These are phyloP conservation scores for Pseudogymnoascus sp. DNA, from an alignment of 2,329 filamentous ascomycete species.

Conservation along the genomic window DNA sequence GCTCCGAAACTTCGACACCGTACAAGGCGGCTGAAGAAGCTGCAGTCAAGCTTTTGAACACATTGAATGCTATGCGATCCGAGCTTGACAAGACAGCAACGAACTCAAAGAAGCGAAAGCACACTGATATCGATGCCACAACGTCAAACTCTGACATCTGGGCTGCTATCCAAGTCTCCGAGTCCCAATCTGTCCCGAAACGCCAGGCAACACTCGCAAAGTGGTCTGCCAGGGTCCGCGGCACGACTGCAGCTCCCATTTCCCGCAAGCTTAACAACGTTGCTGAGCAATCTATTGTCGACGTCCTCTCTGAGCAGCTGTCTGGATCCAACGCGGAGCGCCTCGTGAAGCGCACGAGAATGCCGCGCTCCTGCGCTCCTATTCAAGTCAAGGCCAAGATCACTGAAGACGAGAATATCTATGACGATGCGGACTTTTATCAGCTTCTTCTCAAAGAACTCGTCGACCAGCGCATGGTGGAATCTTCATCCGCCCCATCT, in stretches of 20 bases:
- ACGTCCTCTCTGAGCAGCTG: slow-evolving; percentile 61
- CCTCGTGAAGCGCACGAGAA: slow-evolving; percentile 58
- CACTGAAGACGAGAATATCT: slow-evolving; percentile 55
- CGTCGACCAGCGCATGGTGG: slow-evolving; percentile 75
- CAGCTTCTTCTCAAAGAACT: slow-evolving; percentile 87
- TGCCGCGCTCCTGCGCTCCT: slow-evolving; percentile 69
- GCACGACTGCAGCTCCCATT: slow-evolving; percentile 46
- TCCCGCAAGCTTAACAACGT: slow-evolving; percentile 46
- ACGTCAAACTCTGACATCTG: slow-evolving; percentile 61
- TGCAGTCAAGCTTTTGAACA: slow-evolving; percentile 76
- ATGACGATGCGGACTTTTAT: slow-evolving; percentile 94
- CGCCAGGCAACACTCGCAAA: slow-evolving; percentile 73
- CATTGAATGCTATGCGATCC: slow-evolving; percentile 61
- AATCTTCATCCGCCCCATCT: slow-evolving; percentile 41
- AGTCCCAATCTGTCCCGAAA: slow-evolving; percentile 48
- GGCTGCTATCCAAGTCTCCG: slow-evolving; percentile 59
- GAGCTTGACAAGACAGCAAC: slow-evolving; percentile 42
- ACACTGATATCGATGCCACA: slow-evolving; percentile 38
- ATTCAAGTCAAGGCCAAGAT: slow-evolving; percentile 52
- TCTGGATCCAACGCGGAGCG: slow-evolving; percentile 47
- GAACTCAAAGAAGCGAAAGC: slow-evolving; percentile 55
- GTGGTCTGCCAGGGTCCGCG: slow-evolving; percentile 76
- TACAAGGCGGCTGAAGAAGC: slow-evolving; percentile 77
- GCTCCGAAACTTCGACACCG: slow-evolving; percentile 35
- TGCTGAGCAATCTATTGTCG: slow-evolving; percentile 53